Conservation (phyloP, 257 asterid species). For the Apocynum venetum region DNA sequence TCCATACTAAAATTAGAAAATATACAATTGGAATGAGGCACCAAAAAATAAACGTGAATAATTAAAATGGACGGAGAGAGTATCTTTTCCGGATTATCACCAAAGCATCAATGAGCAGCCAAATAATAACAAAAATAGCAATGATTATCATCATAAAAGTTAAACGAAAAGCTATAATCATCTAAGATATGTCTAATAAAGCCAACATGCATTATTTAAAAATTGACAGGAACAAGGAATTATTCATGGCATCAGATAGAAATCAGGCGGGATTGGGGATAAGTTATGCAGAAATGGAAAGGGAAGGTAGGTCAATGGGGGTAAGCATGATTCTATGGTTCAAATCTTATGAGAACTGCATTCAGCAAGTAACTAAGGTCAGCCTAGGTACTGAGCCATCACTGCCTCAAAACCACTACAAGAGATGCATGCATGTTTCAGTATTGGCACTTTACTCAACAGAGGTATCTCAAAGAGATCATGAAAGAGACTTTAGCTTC, state of each 20-base stretch:
- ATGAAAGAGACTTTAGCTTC: neutral
- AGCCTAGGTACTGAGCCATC: neutral
- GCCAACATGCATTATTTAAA: neutral
- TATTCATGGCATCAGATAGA: neutral
- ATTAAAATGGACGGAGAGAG: no score
- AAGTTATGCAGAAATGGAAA: neutral
- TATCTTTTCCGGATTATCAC: neutral
- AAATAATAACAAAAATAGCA: neutral
- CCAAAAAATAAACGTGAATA: no score
- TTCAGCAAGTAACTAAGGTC: neutral
- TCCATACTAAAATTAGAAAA: no score
- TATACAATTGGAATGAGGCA: no score
- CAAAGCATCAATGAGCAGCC: neutral
- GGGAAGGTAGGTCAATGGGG: neutral
- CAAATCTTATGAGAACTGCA: no score
- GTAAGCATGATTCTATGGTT: neutral
- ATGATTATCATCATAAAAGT: neutral
- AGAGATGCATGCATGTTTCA: neutral
- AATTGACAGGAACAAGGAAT: neutral
- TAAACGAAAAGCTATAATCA: neutral
- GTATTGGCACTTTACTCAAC: neutral
- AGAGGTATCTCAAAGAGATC: neutral
- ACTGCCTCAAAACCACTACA: conserved; percentile 1
- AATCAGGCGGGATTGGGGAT: neutral
- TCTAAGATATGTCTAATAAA: neutral